A percentile compares a stretch with the other conserved stretches of the same genome.
These are phyloP conservation scores for Polytrichum commune DNA, from an alignment of 225 moss, liverwort and hornwort species.

Conservation along the genomic window DNA sequence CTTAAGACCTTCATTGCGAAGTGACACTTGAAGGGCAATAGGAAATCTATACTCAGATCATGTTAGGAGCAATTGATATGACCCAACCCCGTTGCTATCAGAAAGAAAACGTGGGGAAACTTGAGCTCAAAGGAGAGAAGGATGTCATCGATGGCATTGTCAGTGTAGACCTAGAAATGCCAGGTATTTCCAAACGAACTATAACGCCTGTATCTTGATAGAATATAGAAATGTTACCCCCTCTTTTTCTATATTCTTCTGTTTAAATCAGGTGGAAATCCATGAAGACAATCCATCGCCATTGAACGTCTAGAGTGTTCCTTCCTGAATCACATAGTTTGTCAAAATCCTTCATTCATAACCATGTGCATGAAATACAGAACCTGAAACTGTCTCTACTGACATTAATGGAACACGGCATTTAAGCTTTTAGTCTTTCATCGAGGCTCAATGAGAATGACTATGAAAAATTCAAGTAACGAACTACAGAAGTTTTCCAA, in stretches of 20 bases:
- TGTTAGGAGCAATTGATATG: neutral
- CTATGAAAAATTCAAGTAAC: too few relatives aligned
- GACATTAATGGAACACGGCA: too few relatives aligned
- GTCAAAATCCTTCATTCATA: neutral
- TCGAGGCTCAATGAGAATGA: too few relatives aligned
- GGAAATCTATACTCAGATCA: too few relatives aligned
- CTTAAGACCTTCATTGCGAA: neutral
- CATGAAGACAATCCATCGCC: neutral
- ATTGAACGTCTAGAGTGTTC: neutral
- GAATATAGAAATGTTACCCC: too few relatives aligned
- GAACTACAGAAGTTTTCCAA: too few relatives aligned
- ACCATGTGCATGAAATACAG: neutral
- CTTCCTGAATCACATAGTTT: neutral
- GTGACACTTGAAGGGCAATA: too few relatives aligned
- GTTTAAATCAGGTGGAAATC: neutral
- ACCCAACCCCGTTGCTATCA: neutral
- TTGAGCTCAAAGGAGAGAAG: constrained; percentile 20
- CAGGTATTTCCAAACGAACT: constrained; percentile 17
- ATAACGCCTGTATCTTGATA: too few relatives aligned
- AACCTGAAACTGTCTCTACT: too few relatives aligned
- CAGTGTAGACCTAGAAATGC: constrained; percentile 21
- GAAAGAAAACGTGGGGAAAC: constrained; percentile 27
- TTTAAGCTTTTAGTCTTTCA: too few relatives aligned
- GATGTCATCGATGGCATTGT: constrained; percentile 1
- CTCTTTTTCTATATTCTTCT: neutral